These are phyloP conservation scores for Medicago lupulina DNA, from an alignment of 306 rosid genomes.

Conservation along the genomic window DNA sequence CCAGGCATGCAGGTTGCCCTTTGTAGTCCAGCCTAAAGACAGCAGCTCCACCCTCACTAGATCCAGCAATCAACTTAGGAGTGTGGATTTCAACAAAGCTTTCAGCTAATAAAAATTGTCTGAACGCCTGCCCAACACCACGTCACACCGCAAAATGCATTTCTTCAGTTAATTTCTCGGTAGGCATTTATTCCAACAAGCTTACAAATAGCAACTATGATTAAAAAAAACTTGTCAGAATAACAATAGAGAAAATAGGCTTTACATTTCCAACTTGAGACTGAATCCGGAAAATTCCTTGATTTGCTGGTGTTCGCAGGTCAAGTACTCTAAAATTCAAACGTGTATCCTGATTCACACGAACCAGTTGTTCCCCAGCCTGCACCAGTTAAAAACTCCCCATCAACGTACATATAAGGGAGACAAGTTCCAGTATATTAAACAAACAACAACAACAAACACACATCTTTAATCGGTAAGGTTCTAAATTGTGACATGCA, in stretches of 20 bases:
- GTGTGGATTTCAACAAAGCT: constrained; percentile 74
- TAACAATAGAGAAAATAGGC: constrained; percentile 13
- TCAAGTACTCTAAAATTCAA: constrained; percentile 77
- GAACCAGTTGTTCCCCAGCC: constrained; percentile 85
- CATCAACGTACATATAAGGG: constrained; percentile 28
- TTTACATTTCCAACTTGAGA: constrained; percentile 66
- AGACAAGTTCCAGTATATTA: not conserved
- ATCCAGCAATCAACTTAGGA: constrained; percentile 83
- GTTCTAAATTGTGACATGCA: not conserved
- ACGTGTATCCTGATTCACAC: constrained; percentile 92
- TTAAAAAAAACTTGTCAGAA: constrained; percentile 5
- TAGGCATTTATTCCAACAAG: not conserved
- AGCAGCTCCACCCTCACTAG: constrained; percentile 98
- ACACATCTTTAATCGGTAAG: not conserved
- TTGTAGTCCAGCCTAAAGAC: constrained; percentile 88
- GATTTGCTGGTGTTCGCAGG: constrained; percentile 81
- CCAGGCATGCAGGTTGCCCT: constrained; percentile 89
- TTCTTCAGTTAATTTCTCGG: not conserved
- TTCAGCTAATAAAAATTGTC: constrained; percentile 67
- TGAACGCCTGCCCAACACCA: constrained; percentile 60
- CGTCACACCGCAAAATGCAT: constrained; percentile 14
- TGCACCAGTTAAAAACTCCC: constrained; percentile 46
- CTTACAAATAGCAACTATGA: not conserved
- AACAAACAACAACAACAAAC: not conserved
- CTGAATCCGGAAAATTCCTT: constrained; percentile 77